Evolutionary conservation across 148 eudicot genomes (phyloP).

Genomic region (Diospyros lotus): DNA sequence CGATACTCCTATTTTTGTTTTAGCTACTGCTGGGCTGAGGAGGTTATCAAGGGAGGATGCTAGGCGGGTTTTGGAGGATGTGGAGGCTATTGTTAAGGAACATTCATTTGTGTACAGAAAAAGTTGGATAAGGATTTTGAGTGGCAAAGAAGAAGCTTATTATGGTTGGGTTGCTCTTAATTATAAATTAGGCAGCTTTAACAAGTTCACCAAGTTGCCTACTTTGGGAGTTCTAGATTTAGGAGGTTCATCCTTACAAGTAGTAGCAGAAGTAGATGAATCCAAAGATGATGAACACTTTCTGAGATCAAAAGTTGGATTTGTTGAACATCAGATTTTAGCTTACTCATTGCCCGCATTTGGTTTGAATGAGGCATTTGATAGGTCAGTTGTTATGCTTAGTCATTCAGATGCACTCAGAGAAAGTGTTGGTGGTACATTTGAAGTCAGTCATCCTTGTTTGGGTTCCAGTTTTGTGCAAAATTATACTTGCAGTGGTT

Average conservation of each 20-base stretch:
- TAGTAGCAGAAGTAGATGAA: slow-evolving; percentile 45
- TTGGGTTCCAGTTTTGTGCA: slow-evolving; percentile 41
- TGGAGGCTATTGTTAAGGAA: slow-evolving; percentile 46
- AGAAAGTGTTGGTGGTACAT: slow-evolving; percentile 26
- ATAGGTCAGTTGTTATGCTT: slow-evolving; percentile 59
- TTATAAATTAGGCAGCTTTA: slow-evolving; percentile 56
- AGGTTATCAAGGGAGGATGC: slow-evolving; percentile 38
- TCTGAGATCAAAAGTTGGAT: slow-evolving; percentile 50
- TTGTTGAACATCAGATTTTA: slow-evolving; percentile 40
- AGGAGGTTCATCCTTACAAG: slow-evolving; percentile 89
- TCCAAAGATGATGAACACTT: slow-evolving; percentile 23
- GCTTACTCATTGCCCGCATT: slow-evolving; percentile 65
- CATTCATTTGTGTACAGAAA: slow-evolving; percentile 43
- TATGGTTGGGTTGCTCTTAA: slow-evolving; percentile 87
- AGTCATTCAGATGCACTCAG: slow-evolving; percentile 32
- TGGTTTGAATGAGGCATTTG: slow-evolving; percentile 85
- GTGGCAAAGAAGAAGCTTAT: slow-evolving; percentile 84
- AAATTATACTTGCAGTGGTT: slow-evolving; percentile 54
- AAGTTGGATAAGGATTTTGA: slow-evolving; percentile 71
- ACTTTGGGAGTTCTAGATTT: slow-evolving; percentile 77
- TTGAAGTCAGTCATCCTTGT: slow-evolving; percentile 74
- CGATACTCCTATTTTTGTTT: slow-evolving; percentile 53
- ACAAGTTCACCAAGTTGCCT: slow-evolving; percentile 28
- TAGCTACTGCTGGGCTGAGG: slow-evolving; percentile 85
- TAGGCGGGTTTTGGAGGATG: slow-evolving; percentile 47